phyloP scores from a whole-genome alignment of 2,329 filamentous ascomycete species.

The Teratosphaeria zuluensis region DNA sequence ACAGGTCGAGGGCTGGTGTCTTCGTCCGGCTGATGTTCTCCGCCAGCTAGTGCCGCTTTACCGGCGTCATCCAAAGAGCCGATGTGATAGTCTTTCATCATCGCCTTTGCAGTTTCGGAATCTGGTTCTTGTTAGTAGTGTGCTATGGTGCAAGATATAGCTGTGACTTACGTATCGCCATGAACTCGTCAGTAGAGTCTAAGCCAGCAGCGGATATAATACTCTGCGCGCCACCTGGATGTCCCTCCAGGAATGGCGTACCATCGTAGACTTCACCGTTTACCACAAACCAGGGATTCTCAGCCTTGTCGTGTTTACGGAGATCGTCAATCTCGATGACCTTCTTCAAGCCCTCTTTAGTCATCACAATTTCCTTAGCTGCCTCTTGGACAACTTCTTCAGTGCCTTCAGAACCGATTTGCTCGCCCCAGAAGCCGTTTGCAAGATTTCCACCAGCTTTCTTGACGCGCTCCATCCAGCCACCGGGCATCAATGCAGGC shows the following conservation, averaged over 20 bases:
- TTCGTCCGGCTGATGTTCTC: slow-evolving; percentile 31
- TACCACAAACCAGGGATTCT: slow-evolving; percentile 76
- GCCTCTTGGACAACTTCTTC: slow-evolving; percentile 37
- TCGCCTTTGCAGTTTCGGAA: slow-evolving; percentile 80
- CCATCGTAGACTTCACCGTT: slow-evolving; percentile 86
- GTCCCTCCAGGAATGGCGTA: slow-evolving; percentile 65
- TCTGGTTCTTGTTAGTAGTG: slow-evolving; percentile 43
- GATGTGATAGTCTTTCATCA: slow-evolving; percentile 82
- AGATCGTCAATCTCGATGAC: slow-evolving; percentile 63
- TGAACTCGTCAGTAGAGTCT: slow-evolving; percentile 79
- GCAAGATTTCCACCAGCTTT: slow-evolving; percentile 67
- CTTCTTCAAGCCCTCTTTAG: slow-evolving; percentile 53
- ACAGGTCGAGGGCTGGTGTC: slow-evolving; percentile 40
- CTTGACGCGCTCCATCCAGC: slow-evolving; percentile 92
- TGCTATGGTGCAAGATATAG: background rate
- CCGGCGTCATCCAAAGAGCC: slow-evolving; percentile 60
- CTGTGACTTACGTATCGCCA: slow-evolving; percentile 68
- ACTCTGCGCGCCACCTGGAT: slow-evolving; percentile 78
- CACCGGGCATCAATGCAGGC: slow-evolving; percentile 64
- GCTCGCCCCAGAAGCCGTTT: slow-evolving; percentile 81
- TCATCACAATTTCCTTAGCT: slow-evolving; percentile 64
- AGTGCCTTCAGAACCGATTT: slow-evolving; percentile 42
- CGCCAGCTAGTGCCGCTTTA: slow-evolving; percentile 41
- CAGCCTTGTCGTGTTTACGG: slow-evolving; percentile 53
- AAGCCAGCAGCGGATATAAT: slow-evolving; percentile 74